A percentile compares a stretch with the other conserved stretches of the same genome.
These are phyloP conservation scores for Solanum hybrid DNA, from an alignment of 305 asterid genomes.

Conservation along the genomic window DNA sequence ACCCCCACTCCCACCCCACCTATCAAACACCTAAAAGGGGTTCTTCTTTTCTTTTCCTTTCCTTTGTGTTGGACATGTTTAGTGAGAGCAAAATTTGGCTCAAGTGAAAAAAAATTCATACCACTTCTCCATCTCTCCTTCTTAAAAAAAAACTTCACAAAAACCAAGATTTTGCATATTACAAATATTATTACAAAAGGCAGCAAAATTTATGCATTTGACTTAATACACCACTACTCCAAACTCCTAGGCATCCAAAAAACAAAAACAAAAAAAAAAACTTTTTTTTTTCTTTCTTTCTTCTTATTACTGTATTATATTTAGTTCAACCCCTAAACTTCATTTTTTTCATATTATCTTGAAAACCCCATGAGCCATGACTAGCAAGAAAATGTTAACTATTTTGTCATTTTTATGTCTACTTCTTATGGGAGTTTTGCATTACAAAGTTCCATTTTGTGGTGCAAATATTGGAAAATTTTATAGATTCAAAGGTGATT, in stretches of 20 bases:
- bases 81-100: constrained; percentile 23
- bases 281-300: background rate
- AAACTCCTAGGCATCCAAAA: constrained; percentile 10
- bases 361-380: constrained; percentile 35
- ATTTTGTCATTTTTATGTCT: constrained; percentile 23
- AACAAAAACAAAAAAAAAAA: too few relatives aligned
- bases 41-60: background rate
- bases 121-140: constrained; percentile 1
- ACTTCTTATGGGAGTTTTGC: constrained; percentile 30
- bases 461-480: constrained; percentile 27
- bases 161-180: constrained; percentile 2
- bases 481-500: background rate
- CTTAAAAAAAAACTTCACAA: background rate
- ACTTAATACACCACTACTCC: constrained; percentile 20
- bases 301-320: background rate
- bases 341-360: background rate
- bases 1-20: background rate
- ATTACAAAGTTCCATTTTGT: constrained; percentile 30
- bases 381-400: constrained; percentile 23
- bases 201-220: constrained; percentile 56
- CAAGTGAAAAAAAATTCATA: constrained; percentile 17
- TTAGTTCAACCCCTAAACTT: background rate
- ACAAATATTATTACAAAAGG: constrained; percentile 15
- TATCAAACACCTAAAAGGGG: constrained; percentile 5
- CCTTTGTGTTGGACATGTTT: constrained; percentile 2